A percentile compares a stretch with the other conserved stretches of the same genome.
Conservation (phyloP, 2,329 filamentous ascomycete genomes). For the Arthrobotrys sphaeroides region DNA sequence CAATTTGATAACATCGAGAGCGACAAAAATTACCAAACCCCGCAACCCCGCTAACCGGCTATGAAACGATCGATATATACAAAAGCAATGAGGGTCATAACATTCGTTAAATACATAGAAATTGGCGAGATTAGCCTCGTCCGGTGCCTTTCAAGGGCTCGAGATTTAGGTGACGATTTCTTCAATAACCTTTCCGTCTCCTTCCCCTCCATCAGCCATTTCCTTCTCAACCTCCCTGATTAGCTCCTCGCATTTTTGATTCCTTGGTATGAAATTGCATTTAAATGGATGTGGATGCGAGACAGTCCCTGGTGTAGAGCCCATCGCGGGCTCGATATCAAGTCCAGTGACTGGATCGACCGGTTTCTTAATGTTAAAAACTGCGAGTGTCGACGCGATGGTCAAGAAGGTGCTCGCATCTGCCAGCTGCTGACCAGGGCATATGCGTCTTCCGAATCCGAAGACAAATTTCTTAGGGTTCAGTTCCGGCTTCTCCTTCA, state of each 20-base stretch:
- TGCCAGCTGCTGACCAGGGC: slow-evolving; percentile 68
- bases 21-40: too few relatives aligned
- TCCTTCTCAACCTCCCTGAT: slow-evolving; percentile 21
- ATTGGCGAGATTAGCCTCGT: too few relatives aligned
- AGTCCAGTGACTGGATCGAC: slow-evolving; percentile 22
- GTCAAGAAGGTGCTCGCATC: slow-evolving; percentile 71
- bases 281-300: slow-evolving; percentile 33
- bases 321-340: slow-evolving; percentile 27
- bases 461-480: slow-evolving; percentile 57
- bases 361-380: slow-evolving; percentile 64
- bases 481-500: slow-evolving; percentile 59
- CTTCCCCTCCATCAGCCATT: slow-evolving; percentile 5
- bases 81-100: too few relatives aligned
- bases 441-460: slow-evolving; percentile 68
- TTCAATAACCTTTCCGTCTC: slow-evolving; percentile 20
- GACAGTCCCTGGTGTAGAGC: slow-evolving; percentile 22
- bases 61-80: too few relatives aligned
- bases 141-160: too few relatives aligned
- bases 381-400: slow-evolving; percentile 69
- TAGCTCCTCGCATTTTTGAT: slow-evolving; percentile 7
- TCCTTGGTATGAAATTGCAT: slow-evolving; percentile 29
- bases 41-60: too few relatives aligned
- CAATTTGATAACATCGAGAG: too few relatives aligned
- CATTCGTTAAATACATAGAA: too few relatives aligned
- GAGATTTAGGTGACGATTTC: too few relatives aligned